Percentiles rank a stretch among this genome's conserved stretches.
phyloP scores from a whole-genome alignment of 116 monocot genomes.

The Cymodocea nodosa region DNA sequence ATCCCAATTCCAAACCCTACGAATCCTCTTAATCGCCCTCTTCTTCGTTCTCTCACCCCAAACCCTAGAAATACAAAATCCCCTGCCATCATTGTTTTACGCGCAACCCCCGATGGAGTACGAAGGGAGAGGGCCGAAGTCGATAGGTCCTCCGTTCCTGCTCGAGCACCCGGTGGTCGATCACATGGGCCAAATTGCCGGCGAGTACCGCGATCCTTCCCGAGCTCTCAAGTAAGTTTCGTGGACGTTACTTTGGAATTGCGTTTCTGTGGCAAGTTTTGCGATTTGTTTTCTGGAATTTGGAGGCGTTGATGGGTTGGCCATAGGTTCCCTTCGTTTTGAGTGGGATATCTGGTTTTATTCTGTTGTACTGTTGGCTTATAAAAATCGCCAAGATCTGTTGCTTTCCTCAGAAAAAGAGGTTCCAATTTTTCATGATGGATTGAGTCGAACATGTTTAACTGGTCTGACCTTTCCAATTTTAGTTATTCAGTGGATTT shows the following conservation, averaged over 20 bases:
- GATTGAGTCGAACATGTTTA: no score
- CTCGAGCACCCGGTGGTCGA: constrained; percentile 3
- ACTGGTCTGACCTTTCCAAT: no score
- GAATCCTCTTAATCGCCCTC: not conserved
- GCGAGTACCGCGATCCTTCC: constrained; percentile 2
- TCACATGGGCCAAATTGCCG: not conserved
- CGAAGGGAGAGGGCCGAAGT: not conserved
- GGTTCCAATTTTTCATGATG: no score
- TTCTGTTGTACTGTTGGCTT: no score
- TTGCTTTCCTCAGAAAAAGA: no score
- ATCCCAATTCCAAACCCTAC: not conserved
- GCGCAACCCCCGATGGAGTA: not conserved
- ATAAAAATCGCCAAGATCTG: no score
- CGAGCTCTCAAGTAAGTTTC: constrained; percentile 7
- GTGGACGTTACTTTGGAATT: not conserved
- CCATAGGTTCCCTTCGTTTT: not conserved
- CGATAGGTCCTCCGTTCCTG: not conserved
- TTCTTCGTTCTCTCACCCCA: not conserved
- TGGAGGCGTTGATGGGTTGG: not conserved
- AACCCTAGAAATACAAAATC: not conserved
- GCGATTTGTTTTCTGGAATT: not conserved
- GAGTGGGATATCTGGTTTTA: no score
- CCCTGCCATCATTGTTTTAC: no score
- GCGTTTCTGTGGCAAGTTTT: not conserved
- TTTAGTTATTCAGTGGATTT: no score